Evolutionary conservation across 495 filamentous ascomycete species (phyloP), one percentile per base, ranked within the genome.

Genomic region (Parathielavia appendiculata): DNA sequence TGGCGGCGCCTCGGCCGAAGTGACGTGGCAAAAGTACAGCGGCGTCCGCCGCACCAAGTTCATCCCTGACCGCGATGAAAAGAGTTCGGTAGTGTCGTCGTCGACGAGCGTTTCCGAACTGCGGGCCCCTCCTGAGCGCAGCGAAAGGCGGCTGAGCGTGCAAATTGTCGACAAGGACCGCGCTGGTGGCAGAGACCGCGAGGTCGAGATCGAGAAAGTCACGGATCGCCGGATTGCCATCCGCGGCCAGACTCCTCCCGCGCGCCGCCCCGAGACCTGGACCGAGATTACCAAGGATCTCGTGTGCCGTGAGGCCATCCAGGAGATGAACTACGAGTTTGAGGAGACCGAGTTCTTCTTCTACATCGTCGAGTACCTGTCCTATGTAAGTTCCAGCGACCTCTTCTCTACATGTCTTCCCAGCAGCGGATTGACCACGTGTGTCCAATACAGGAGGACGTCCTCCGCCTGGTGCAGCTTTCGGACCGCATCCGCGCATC

Each of bases 261-360:
- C 74, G 11, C 75, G 77, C 34, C 77, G 80, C 52, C 85, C 83
- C 48, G 83, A 88, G 57, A 86, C 95, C 71, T 97, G 95, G 95
- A 98, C 93, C 0, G 93, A 97, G 69, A 91, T 98, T 63, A 95
- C 92, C 9, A 97, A 95, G 74, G 91, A 96, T 63, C 71, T 98
- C 48, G 90, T 98, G 13, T 80, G 86, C 40, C 82, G 83, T 55
- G 92, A 97, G 67, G 95, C 93, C 0, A 90, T 98, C 62, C 86
- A 95, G 59, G 75, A 85, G 52, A 69, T 84, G 57, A 91, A 90
- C 0, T 97, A 95, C 71, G 89, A 90, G 62, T 97, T 84, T 66
- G 92, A 97, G 66, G 92, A 97, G 75, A 93, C 90, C 2, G 87
- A 89, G 51, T 82, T 74, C 49, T 95, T 89, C 71, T 97, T 88